These are phyloP conservation scores for Russula sp. DNA, from an alignment of 768 basidiomycete genomes.

Conservation along the genomic window DNA sequence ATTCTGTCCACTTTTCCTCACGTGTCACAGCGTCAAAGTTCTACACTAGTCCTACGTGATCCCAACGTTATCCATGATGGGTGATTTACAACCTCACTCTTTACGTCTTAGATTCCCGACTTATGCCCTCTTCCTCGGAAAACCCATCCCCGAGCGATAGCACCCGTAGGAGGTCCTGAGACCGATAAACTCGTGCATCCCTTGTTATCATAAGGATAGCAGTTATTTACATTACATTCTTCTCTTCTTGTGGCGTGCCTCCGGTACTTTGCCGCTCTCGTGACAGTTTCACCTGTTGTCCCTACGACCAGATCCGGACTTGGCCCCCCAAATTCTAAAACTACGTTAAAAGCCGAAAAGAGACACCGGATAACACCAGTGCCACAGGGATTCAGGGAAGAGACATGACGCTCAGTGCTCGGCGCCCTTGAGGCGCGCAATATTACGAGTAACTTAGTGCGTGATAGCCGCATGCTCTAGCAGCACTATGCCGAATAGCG, in stretches of 20 bases:
- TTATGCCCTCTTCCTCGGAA: neutral
- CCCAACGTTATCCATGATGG: neutral
- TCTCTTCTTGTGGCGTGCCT: no score
- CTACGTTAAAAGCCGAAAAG: no score
- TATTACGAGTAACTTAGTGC: neutral
- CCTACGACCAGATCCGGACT: no score
- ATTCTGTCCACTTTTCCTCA: neutral
- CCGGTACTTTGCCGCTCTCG: no score
- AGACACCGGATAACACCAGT: no score
- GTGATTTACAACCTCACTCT: neutral
- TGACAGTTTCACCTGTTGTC: no score
- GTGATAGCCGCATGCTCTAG: neutral
- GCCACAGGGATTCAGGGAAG: neutral
- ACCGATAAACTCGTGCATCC: no score
- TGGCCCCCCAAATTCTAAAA: no score
- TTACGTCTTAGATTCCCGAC: neutral
- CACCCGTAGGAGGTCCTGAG: no score
- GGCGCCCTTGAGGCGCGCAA: conserved; percentile 3
- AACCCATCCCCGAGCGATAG: no score
- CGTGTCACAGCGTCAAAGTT: neutral
- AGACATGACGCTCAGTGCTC: neutral
- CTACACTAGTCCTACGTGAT: neutral
- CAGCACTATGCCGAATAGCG: neutral
- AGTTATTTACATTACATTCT: no score
- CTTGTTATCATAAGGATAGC: neutral